Evolutionary conservation across 1,284 basidiomycete genomes (phyloP).

Genomic region (Austropuccinia psidii): DNA sequence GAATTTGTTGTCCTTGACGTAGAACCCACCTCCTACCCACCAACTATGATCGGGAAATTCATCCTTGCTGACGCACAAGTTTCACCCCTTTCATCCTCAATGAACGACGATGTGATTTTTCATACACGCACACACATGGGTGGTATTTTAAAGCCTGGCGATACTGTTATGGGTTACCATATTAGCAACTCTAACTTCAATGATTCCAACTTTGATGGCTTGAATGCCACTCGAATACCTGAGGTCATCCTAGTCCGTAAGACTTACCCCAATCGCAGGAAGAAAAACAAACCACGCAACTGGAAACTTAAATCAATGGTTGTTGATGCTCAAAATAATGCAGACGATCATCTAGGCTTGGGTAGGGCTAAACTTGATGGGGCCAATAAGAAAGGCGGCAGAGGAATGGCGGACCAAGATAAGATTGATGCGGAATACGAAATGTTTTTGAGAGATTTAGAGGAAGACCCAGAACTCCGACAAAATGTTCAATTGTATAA

Average conservation of each 20-base stretch:
- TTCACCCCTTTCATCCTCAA: slow-evolving; percentile 64
- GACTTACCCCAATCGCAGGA: slow-evolving; percentile 85
- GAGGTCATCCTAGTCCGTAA: slow-evolving; percentile 93
- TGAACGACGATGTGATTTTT: slow-evolving; percentile 75
- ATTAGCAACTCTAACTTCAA: slow-evolving; percentile 88
- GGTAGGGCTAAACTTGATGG: slow-evolving; percentile 52
- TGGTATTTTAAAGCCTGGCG: slow-evolving; percentile 87
- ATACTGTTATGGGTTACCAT: slow-evolving; percentile 84
- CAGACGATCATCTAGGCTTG: slow-evolving; percentile 52
- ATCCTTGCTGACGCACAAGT: slow-evolving; percentile 91
- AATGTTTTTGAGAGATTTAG: slow-evolving; percentile 85
- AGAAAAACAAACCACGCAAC: slow-evolving; percentile 73
- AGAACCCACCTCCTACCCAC: slow-evolving; percentile 60
- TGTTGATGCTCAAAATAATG: slow-evolving; percentile 67
- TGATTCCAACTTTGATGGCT: slow-evolving; percentile 70
- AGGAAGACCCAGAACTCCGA: slow-evolving; percentile 92
- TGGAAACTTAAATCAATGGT: slow-evolving; percentile 92
- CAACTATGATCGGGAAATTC: slow-evolving; percentile 49
- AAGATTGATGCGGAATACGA: slow-evolving; percentile 97
- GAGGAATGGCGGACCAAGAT: slow-evolving; percentile 62
- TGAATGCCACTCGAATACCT: slow-evolving; percentile 62
- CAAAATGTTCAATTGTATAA: slow-evolving; percentile 83
- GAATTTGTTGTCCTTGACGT: slow-evolving; percentile 95
- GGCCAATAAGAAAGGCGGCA: slow-evolving; percentile 42
- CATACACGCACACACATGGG: slow-evolving; percentile 96